These are phyloP conservation scores for Acanthamoeba pearcei DNA, from an alignment of 208 protist species.

Conservation along the genomic window DNA sequence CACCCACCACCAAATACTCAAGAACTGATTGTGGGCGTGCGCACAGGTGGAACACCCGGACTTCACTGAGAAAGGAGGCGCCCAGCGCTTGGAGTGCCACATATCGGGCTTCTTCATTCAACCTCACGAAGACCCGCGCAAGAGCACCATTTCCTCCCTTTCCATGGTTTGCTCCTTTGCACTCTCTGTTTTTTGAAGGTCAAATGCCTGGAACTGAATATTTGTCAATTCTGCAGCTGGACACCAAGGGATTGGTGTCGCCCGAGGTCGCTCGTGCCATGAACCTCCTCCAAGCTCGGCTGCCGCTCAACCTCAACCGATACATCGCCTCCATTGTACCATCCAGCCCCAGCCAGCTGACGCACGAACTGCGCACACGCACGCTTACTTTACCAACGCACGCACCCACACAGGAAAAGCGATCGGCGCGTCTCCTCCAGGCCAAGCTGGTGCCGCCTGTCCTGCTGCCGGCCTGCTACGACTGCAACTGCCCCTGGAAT, in stretches of 20 bases:
- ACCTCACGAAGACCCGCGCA: conserved; percentile 7
- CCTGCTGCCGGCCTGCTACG: conserved; percentile 31
- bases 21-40: neutral
- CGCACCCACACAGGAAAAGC: neutral
- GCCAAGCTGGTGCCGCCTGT: conserved; percentile 7
- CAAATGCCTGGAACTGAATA: no score
- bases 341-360: no score
- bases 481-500: conserved; percentile 47
- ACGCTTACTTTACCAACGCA: no score
- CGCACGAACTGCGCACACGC: no score
- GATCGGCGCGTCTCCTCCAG: neutral
- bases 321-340: neutral
- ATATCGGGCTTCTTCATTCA: conserved; percentile 7
- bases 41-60: conserved; percentile 15
- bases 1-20: no score
- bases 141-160: neutral
- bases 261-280: neutral
- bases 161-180: neutral
- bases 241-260: neutral
- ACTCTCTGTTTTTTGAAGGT: no score
- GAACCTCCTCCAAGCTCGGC: conserved; percentile 23
- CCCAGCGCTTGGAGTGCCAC: neutral
- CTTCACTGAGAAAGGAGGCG: neutral
- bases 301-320: neutral
- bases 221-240: no score